These are phyloP conservation scores for Metrosideros polymorpha DNA, from an alignment of 441 rosid genomes.

Conservation along the genomic window DNA sequence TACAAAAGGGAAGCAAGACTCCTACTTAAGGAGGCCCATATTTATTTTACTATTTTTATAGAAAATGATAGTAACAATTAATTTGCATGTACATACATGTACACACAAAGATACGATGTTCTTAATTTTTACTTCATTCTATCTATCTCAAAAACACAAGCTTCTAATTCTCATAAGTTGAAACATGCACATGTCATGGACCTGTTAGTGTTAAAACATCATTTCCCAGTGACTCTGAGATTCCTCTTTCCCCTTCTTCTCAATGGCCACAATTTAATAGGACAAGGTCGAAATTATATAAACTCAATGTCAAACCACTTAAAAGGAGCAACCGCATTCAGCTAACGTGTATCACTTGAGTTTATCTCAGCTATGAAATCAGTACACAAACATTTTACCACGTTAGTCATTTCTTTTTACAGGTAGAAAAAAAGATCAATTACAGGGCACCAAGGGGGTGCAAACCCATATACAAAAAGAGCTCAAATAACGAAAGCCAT, in stretches of 20 bases:
- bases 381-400: not conserved
- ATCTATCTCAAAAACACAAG: not conserved
- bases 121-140: not conserved
- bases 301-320: not conserved
- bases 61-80: not conserved
- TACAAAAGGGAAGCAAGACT: not conserved
- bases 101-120: not conserved
- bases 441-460: not conserved
- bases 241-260: not conserved
- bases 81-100: not conserved
- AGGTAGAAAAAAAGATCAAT: not conserved
- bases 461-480: not conserved
- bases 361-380: not conserved
- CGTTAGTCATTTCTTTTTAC: not conserved
- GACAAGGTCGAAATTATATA: not conserved
- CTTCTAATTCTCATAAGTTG: not conserved
- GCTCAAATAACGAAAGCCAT: not conserved
- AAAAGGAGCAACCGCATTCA: not conserved
- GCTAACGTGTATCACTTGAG: not conserved
- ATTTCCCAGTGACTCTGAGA: not conserved
- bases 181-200: not conserved
- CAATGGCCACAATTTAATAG: not conserved
- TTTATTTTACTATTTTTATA: not conserved
- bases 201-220: not conserved
- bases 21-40: not conserved